Conservation (phyloP, 768 basidiomycete genomes). For the Tylopilus sp. region DNA sequence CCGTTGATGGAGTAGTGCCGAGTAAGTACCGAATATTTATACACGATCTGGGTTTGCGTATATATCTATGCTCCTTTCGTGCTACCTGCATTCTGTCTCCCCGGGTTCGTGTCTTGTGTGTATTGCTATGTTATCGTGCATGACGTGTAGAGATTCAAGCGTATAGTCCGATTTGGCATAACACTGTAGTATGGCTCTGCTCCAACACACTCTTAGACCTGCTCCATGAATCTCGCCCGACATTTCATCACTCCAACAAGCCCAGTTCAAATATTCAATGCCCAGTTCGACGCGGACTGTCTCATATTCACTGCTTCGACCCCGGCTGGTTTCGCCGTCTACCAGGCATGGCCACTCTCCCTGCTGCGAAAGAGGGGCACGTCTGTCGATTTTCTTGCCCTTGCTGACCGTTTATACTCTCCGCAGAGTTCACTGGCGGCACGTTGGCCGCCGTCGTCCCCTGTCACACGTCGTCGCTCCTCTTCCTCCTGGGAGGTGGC, state of each 20-base stretch:
- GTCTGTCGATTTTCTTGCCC: conserved; percentile 4
- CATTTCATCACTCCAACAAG: conserved; percentile 76
- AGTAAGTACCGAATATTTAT: conserved; percentile 21
- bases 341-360: conserved; percentile 70
- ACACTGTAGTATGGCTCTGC: conserved; percentile 19
- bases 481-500: conserved; percentile 86
- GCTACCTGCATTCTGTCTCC: conserved; percentile 8
- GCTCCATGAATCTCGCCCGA: conserved; percentile 80
- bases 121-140: conserved; percentile 16
- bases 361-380: conserved; percentile 81
- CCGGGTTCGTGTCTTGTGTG: conserved; percentile 23
- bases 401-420: conserved; percentile 16
- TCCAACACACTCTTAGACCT: conserved; percentile 1
- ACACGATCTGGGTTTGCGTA: conserved; percentile 11
- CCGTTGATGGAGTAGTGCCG: conserved; percentile 15
- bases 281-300: conserved; percentile 76
- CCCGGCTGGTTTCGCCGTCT: conserved; percentile 79
- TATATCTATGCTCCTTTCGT: conserved; percentile 27
- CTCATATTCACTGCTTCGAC: conserved; percentile 79
- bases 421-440: conserved; percentile 70
- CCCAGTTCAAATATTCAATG: conserved; percentile 73
- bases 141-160: not conserved
- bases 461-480: conserved; percentile 73
- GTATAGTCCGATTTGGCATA: conserved; percentile 3
- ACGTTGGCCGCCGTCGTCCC: conserved; percentile 77